Conservation (phyloP, 108 stramenopile genomes). For the Nitzschia putrida region DNA sequence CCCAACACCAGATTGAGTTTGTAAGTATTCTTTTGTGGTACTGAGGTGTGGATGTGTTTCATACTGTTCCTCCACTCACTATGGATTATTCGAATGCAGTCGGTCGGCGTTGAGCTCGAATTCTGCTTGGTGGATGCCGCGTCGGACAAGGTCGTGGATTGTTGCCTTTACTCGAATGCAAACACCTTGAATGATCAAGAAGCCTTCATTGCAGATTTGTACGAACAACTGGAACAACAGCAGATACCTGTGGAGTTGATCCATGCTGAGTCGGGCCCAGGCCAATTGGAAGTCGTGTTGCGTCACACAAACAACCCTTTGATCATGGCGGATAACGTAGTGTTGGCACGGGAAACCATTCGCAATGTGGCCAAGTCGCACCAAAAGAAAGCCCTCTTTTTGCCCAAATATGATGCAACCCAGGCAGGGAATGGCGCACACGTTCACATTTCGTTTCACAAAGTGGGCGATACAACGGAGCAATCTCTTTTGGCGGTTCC, state of each 20-base stretch:
- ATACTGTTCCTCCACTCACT: neutral
- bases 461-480: conserved; percentile 2
- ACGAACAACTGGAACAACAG: conserved; percentile 66
- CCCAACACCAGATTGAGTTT: conserved; percentile 54
- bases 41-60: neutral
- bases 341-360: conserved; percentile 74
- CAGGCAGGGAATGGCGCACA: conserved; percentile 82
- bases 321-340: conserved; percentile 62
- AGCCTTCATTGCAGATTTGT: conserved; percentile 60
- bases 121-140: conserved; percentile 52
- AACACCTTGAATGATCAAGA: conserved; percentile 75
- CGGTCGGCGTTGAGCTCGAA: conserved; percentile 78
- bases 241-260: conserved; percentile 68
- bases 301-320: conserved; percentile 55
- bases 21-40: conserved; percentile 13
- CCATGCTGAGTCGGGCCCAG: conserved; percentile 75
- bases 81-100: neutral
- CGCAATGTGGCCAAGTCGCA: conserved; percentile 52
- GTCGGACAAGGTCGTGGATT: conserved; percentile 51
- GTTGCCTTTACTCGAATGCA: conserved; percentile 61
- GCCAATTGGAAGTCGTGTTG: conserved; percentile 82
- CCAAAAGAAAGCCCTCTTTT: conserved; percentile 61
- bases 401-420: conserved; percentile 63
- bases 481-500: neutral
- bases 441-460: conserved; percentile 66